Conservation (phyloP, 2,329 filamentous ascomycete species). For the Bipolaris cookei region DNA sequence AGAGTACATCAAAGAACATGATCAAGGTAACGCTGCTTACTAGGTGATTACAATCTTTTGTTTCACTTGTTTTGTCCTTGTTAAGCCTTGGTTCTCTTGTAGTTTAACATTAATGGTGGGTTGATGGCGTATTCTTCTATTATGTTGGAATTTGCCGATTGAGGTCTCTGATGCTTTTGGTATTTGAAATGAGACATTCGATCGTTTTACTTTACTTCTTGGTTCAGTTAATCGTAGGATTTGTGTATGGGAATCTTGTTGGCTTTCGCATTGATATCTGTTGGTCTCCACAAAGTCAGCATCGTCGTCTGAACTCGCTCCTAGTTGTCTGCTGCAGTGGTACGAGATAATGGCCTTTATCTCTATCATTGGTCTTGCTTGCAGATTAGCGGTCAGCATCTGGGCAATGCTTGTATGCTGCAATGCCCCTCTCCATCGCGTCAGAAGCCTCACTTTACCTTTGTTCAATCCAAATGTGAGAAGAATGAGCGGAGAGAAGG, state of each 20-base stretch:
- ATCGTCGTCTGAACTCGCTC: not conserved
- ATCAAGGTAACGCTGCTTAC: conserved; percentile 50
- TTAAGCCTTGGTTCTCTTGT: too few relatives aligned
- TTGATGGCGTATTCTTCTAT: not conserved
- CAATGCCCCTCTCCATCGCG: not conserved
- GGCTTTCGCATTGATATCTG: not conserved
- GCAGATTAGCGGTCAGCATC: not conserved
- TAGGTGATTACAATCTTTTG: not conserved
- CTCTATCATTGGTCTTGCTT: not conserved
- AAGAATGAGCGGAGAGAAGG: not conserved
- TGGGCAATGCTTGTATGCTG: not conserved
- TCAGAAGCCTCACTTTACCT: not conserved
- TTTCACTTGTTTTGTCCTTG: not conserved
- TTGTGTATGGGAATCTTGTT: not conserved
- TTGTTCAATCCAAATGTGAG: not conserved
- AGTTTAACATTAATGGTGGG: not conserved
- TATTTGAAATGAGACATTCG: not conserved
- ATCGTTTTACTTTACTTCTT: not conserved
- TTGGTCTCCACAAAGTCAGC: too few relatives aligned
- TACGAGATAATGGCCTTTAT: not conserved
- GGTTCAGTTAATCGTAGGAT: not conserved
- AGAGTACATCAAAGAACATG: conserved; percentile 84
- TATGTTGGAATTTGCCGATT: not conserved
- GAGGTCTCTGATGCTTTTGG: not conserved
- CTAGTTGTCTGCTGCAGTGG: not conserved